Evolutionary conservation across 352 stramenopile genomes (phyloP), one percentile per base, ranked within the genome.

Genomic region (Phytopythium litorale): DNA sequence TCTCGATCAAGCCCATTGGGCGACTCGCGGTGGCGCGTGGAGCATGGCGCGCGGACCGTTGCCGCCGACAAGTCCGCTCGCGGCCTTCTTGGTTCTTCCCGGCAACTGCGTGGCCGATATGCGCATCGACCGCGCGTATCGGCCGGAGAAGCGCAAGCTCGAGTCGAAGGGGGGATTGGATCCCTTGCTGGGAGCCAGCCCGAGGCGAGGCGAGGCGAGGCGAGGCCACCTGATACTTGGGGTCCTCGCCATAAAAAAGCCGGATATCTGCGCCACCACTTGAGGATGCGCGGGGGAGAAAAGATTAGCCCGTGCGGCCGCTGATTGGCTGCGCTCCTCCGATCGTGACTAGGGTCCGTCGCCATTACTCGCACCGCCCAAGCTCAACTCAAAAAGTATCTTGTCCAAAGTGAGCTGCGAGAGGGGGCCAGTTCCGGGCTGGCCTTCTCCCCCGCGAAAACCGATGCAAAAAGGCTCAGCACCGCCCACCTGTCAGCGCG

Each of bases 321-420:
- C 40, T 66, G 63, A 73, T 73, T 73, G 66, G 66, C 55, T 21
- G n/a, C 32, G 9, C 7, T 4, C 7, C 21, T 25, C 9, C 62
- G 40, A 28, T 37, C n/a, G 48, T 48, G 38, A 21, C 48, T 52
- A 56, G 55, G 40, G 45, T 32, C 52, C 19, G 46, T n/a, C 54
- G 18, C 35, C 55, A 52, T 61, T 51, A 61, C 38, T 23, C 45
- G 33, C 46, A 13, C 3, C 38, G 23, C 25, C 37, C 60, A 62
- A 42, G 48, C 50, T 51, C 48, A 61, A 51, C 55, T 50, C 49
- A 56, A 72, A 72, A 72, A 69, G 66, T 72, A 72, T 72, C 66
- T 72, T 72, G 23, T 11, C 43, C 13, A 60, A 54, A 59, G 50
- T 52, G 53, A 48, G 49, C 23, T 7, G 32, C 35, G 7, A 21